Base-by-base conservation (phyloP, 1,284 basidiomycete genomes). In the Leccinum angustisporum region DNA sequence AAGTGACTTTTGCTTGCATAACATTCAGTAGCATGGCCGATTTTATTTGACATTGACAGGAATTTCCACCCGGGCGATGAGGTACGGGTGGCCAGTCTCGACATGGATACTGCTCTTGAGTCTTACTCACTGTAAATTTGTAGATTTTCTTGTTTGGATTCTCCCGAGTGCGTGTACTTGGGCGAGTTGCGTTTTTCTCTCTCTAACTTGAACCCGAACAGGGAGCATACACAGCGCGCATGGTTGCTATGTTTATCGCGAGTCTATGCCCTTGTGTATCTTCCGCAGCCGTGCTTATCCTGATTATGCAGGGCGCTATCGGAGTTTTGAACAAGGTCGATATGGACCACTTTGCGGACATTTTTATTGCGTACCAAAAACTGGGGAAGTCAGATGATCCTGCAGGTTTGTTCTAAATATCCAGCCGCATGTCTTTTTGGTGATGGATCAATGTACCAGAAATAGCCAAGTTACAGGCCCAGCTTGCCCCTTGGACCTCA, bases 131-230 rank as follows among this genome's bases (percentile, higher is more conserved):
- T 48, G 21, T 21, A 73, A 43, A 27, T 63, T 18, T 25, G 10
- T 54, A 74, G 87, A 84, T 90, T n/a, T 90, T 86, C 71, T 78
- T 90, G 48, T 90, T 90, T 71, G 88, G 88, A 3, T 90, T 90
- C 71, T 90, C 88, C 16, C 78, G 88, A 69, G 86, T 86, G 72
- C 65, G 74, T 59, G 18, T 65, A 46, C 25, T 16, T 52, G 33
- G 11, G 11, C n/a, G 40, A 21, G 16, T 60, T 30, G 3, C 5
- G 4, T 34, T 21, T 46, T 10, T 16, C 16, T 54, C 31, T 30
- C 31, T 61, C 21, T 48, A 48, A 48, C n/a, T 54, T 52, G 30
- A 58, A 63, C n/a, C 54, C 53, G 27, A 57, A 63, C 56, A 67
- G 86, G 87, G 87, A 5, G 88, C 87, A 60, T 90, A 90, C 70